Evolutionary conservation across 164 flowering plant species (phyloP).

Genomic region (Umbellularia californica): DNA sequence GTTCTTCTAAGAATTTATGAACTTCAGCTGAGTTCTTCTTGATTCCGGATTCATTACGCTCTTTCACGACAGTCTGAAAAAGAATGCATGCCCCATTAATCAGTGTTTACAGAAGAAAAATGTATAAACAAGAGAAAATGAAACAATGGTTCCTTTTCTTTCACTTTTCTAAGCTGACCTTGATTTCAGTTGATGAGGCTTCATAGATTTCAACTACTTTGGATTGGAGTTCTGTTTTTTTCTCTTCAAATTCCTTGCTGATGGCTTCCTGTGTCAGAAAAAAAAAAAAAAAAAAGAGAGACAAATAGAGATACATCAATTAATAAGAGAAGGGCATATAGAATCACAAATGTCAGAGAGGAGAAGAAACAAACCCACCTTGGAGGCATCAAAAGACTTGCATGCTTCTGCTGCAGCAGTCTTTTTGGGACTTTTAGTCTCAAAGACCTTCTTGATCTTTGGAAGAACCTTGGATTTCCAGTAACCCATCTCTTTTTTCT

Average conservation of each 20-base stretch:
- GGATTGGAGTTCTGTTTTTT: constrained; percentile 62
- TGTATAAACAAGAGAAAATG: not conserved
- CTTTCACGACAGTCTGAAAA: constrained; percentile 58
- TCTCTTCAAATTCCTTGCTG: constrained; percentile 75
- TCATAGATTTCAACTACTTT: constrained; percentile 72
- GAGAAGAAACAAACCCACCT: constrained; percentile 34
- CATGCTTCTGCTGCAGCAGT: constrained; percentile 71
- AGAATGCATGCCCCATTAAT: not conserved
- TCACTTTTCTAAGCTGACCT: constrained; percentile 32
- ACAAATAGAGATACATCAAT: not conserved
- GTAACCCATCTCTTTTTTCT: constrained; percentile 47
- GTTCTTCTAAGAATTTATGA: constrained; percentile 61
- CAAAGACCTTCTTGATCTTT: constrained; percentile 74
- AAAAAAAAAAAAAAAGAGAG: not conserved
- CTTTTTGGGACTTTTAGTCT: constrained; percentile 50
- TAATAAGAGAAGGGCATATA: not conserved
- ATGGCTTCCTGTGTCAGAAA: constrained; percentile 43
- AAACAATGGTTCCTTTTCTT: not conserved
- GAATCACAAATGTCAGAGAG: not conserved
- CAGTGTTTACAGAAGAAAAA: not conserved
- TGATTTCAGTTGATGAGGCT: constrained; percentile 58
- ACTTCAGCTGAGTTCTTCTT: constrained; percentile 71
- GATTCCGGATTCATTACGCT: constrained; percentile 48
- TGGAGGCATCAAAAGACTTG: constrained; percentile 72
- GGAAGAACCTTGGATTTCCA: constrained; percentile 88